Evolutionary conservation across 129 eudicot genomes (phyloP), one percentile per base, ranked within the genome.

Genomic region (Flaveria robusta): DNA sequence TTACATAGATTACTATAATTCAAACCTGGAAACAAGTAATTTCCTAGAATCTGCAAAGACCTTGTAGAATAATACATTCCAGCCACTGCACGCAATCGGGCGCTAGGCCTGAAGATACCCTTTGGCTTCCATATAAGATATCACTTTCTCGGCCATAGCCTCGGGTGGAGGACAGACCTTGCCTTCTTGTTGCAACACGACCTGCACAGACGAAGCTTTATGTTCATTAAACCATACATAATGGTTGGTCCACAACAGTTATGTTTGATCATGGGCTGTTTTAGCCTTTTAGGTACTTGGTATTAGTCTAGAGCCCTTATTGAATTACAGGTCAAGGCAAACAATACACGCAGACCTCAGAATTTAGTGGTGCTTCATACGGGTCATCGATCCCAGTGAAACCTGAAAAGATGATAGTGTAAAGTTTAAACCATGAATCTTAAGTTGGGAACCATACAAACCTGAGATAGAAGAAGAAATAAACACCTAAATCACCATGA

Each of bases 361-460:
- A 85, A 74, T 89, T 84, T 68, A 89, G 71, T 65, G 99, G 99
- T 34, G 80, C 81, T 79, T 94, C 99, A 47, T 91, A 94, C 15
- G 97, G 99, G 81, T 94, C 97, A 73, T 91, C 97, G 55, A 94
- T 74, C n/a, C 98, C 99, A 0, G 99, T 91, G 79, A 94, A 94
- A 75, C 97, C 99, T 94, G 93, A 72, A 77, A 79, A 74, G 43
- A 76, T 52, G 24, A 18, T 52, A 3, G 20, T 50, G 19, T 59
- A 59, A 23, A 12, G n/a, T 59, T 22, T 54, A 54, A 59, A 59
- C 66, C 37, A 23, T 22, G 5, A 59, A 11, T 59, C 11, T 12
- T 13, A 59, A 59, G 31, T 51, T 11, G 13, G 49, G 13, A 54
- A 54, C 62, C 62, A 54, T n/a, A 18, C 5, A 54, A 54, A 47